Evolutionary conservation across 1,139 yeast species (phyloP), one percentile per base, ranked within the genome.

Genomic region (Zygosaccharomyces sapae): DNA sequence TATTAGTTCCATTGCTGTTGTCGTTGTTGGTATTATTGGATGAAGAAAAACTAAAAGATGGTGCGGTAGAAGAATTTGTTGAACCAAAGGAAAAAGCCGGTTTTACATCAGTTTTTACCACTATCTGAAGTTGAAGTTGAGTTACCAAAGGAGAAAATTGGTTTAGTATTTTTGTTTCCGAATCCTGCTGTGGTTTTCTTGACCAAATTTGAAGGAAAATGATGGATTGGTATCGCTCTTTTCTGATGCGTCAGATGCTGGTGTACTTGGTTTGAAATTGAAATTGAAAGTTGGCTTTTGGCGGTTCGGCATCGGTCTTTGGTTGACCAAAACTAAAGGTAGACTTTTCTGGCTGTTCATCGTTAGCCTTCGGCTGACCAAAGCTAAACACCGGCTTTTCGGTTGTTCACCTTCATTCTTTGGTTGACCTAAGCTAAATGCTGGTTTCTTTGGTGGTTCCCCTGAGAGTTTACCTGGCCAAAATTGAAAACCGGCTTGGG

Each of bases 31-130:
- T 36, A 5, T 22, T 12, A 19, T 22, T 37, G 13, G 56, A 25
- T 18, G 39, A 46, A 24, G 60, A 56, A 41, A 59, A 59, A 7
- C 55, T 42, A 36, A 59, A 57, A 2, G 54, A 37, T 13, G 61
- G 57, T 20, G 48, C 48, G 13, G 47, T 30, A 1, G 48, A 13
- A 2, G 48, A 16, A 35, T 40, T 48, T 5, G 55, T 30, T 2
- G 54, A 44, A 12, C 61, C 59, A 46, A 61, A 10, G 40, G 64
- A 49, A 44, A 66, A 65, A 9, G 57, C 45, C 8, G 67, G 52
- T 39, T 54, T 55, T 24, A 44, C 36, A 8, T 45, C 39, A 13
- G 45, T 50, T 19, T 41, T 54, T 31, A 18, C 33, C 42, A 12
- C 40, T 40, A n/a, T 46, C 43, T n/a, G 46, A 13, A 13, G 46